Evolutionary conservation across 2,329 filamentous ascomycete genomes (phyloP).

Genomic region (Chaetomium sp.): DNA sequence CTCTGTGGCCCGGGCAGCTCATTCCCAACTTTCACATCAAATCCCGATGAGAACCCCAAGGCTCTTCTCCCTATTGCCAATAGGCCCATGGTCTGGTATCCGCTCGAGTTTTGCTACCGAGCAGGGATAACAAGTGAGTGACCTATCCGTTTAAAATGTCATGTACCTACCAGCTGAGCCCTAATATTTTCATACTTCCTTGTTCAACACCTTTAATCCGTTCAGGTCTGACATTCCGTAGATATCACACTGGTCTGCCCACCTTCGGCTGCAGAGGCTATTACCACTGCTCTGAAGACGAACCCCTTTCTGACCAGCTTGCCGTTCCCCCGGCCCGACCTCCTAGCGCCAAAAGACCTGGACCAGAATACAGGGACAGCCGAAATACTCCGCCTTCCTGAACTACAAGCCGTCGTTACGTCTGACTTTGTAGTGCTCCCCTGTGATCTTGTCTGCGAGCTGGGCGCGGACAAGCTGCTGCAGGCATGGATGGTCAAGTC

Average conservation of each 20-base stretch:
- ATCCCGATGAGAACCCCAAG: slow-evolving; percentile 78
- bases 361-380: slow-evolving; percentile 87
- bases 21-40: slow-evolving; percentile 80
- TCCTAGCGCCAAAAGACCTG: slow-evolving; percentile 75
- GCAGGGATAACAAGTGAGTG: slow-evolving; percentile 70
- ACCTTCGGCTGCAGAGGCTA: slow-evolving; percentile 65
- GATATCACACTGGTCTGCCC: slow-evolving; percentile 66
- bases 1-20: slow-evolving; percentile 81
- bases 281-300: slow-evolving; percentile 71
- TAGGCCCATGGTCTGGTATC: slow-evolving; percentile 87
- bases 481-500: slow-evolving; percentile 92
- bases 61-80: slow-evolving; percentile 82
- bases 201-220: background rate
- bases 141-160: background rate
- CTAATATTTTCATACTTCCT: background rate
- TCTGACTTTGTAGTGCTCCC: slow-evolving; percentile 88
- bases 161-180: background rate
- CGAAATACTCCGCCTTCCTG: slow-evolving; percentile 80
- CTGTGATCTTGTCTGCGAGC: slow-evolving; percentile 89
- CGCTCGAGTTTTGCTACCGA: slow-evolving; percentile 81
- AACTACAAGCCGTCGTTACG: slow-evolving; percentile 76
- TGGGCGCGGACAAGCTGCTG: slow-evolving; percentile 78
- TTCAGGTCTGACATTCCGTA: slow-evolving; percentile 40
- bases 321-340: slow-evolving; percentile 70
- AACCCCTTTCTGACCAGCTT: slow-evolving; percentile 77